phyloP scores from a whole-genome alignment of 2,329 filamentous ascomycete genomes.

The Grosmannia huntii region DNA sequence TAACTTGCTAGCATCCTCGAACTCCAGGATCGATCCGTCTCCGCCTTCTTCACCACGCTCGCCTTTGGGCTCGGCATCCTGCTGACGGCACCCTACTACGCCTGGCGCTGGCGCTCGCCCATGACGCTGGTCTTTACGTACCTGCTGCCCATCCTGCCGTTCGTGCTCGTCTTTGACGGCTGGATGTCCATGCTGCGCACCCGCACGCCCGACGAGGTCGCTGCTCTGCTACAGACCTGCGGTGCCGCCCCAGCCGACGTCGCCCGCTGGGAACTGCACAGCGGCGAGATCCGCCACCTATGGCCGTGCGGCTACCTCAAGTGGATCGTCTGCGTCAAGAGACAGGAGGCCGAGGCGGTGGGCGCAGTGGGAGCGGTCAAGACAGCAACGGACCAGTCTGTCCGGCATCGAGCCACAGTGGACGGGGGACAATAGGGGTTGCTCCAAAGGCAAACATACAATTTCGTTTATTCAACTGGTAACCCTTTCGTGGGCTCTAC shows the following conservation, averaged over 20 bases:
- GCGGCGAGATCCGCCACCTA: slow-evolving; percentile 32
- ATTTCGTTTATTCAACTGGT: not conserved
- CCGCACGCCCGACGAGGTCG: slow-evolving; percentile 52
- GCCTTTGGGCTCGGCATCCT: slow-evolving; percentile 40
- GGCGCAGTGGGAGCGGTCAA: not conserved
- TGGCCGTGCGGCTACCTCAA: slow-evolving; percentile 38
- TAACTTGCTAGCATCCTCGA: slow-evolving; percentile 45
- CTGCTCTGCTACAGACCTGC: slow-evolving; percentile 42
- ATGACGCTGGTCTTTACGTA: slow-evolving; percentile 53
- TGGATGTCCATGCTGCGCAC: slow-evolving; percentile 54
- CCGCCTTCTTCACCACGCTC: slow-evolving; percentile 38
- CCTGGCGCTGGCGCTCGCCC: slow-evolving; percentile 37
- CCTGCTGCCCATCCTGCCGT: slow-evolving; percentile 51
- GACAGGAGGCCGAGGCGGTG: not conserved
- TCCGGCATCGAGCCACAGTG: not conserved
- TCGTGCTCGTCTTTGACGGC: slow-evolving; percentile 57
- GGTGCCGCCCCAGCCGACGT: slow-evolving; percentile 24
- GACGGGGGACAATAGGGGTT: no score
- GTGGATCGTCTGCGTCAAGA: slow-evolving; percentile 38
- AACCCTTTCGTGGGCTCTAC: not conserved
- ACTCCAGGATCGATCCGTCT: slow-evolving; percentile 52
- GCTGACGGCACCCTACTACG: slow-evolving; percentile 37
- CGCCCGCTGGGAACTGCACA: slow-evolving; percentile 34
- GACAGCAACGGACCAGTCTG: not conserved
- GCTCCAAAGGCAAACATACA: no score